These are phyloP conservation scores for Chlamydomonas eustigma DNA, from an alignment of 139 green algal genomes.

Conservation along the genomic window DNA sequence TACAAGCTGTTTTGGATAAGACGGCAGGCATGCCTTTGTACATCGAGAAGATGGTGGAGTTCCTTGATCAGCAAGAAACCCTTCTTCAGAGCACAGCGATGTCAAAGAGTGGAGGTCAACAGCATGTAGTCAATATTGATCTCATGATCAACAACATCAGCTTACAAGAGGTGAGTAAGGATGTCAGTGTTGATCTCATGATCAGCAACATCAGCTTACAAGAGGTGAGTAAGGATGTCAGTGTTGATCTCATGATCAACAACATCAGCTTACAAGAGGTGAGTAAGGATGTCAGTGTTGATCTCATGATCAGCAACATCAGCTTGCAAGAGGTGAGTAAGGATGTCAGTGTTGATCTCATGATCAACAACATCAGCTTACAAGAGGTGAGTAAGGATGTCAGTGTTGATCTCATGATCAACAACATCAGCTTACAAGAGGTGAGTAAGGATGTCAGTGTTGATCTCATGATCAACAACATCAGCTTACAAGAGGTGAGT, in stretches of 20 bases:
- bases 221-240: background rate
- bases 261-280: background rate
- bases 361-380: too few relatives aligned
- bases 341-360: background rate
- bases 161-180: background rate
- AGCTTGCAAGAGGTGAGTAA: background rate
- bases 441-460: too few relatives aligned
- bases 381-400: too few relatives aligned
- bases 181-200: background rate
- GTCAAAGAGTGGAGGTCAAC: too few relatives aligned
- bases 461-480: too few relatives aligned
- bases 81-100: background rate
- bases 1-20: slow-evolving; percentile 58
- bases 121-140: too few relatives aligned
- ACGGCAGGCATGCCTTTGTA: slow-evolving; percentile 65
- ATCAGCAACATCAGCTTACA: background rate
- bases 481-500: too few relatives aligned
- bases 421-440: too few relatives aligned
- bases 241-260: background rate
- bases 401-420: too few relatives aligned
- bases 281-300: background rate
- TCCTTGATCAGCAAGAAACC: slow-evolving; percentile 27
- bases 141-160: background rate
- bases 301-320: background rate
- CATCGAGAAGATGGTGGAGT: slow-evolving; percentile 47